Evolutionary conservation across 208 protist species (phyloP).

Genomic region (Tritrichomonas foetus): DNA sequence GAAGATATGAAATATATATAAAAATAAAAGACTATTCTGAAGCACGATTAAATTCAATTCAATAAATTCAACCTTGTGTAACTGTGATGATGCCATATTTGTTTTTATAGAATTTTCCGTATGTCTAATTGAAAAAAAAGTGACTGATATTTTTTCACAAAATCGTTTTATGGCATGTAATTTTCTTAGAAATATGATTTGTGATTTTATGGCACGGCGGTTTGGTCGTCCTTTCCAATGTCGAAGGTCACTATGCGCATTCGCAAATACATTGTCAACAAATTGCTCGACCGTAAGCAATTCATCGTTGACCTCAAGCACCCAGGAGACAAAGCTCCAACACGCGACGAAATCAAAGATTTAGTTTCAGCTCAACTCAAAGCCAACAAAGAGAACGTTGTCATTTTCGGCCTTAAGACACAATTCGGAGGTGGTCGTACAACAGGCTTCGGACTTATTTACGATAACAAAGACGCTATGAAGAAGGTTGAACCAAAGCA

Average conservation of each 20-base stretch:
- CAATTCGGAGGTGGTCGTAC: constrained; percentile 96
- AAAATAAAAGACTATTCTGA: no score
- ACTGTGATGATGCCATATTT: no score
- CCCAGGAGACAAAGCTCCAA: not conserved
- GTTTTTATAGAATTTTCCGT: no score
- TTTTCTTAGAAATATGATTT: no score
- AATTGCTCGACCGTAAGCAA: constrained; percentile 95
- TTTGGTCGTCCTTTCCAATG: not conserved
- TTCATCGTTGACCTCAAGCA: constrained; percentile 73
- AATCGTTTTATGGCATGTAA: no score
- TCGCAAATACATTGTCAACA: constrained; percentile 98
- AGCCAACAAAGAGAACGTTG: constrained; percentile 57
- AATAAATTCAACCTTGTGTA: no score
- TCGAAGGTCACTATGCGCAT: constrained; percentile 66
- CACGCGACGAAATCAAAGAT: constrained; percentile 29
- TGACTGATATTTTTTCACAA: no score
- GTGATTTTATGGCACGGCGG: not conserved
- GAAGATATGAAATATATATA: no score
- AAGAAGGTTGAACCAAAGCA: constrained; percentile 96
- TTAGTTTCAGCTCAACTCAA: not conserved
- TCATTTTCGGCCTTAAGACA: constrained; percentile 93
- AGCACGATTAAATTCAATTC: no score
- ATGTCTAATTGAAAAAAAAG: no score
- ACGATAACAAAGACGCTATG: constrained; percentile 78
- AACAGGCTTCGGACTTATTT: constrained; percentile 98